Percentiles rank a stretch among this genome's conserved stretches.
phyloP scores from a whole-genome alignment of 345 rosid species.

The Arabidopsis thaliana region TAIR10.1 NC_003070.9:1066001-1066500 shows the following conservation, averaged over 20 bases:
- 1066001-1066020: constrained; percentile 73
- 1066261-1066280: constrained; percentile 97
- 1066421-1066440: constrained; percentile 98
- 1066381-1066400: constrained; percentile 96
- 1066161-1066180: constrained; percentile 34
- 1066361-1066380: constrained; percentile 98
- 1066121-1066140: constrained; percentile 99
- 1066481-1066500: constrained; percentile 97
- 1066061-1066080: constrained; percentile 98
- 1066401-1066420: constrained; percentile 99
- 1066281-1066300: constrained; percentile 97
- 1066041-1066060: constrained; percentile 97
- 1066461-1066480: constrained; percentile 98
- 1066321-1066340: constrained; percentile 99
- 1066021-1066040: constrained; percentile 91
- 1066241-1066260: constrained; percentile 93
- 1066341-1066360: constrained; percentile 99
- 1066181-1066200: neutral
- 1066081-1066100: constrained; percentile 99
- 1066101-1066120: constrained; percentile 96
- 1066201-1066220: neutral
- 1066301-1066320: constrained; percentile 97
- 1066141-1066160: constrained; percentile 89
- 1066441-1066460: constrained; percentile 97
- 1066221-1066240: constrained; percentile 93